Evolutionary conservation across 352 stramenopile species (phyloP).

Genomic region (Globisporangium paddicum): DNA sequence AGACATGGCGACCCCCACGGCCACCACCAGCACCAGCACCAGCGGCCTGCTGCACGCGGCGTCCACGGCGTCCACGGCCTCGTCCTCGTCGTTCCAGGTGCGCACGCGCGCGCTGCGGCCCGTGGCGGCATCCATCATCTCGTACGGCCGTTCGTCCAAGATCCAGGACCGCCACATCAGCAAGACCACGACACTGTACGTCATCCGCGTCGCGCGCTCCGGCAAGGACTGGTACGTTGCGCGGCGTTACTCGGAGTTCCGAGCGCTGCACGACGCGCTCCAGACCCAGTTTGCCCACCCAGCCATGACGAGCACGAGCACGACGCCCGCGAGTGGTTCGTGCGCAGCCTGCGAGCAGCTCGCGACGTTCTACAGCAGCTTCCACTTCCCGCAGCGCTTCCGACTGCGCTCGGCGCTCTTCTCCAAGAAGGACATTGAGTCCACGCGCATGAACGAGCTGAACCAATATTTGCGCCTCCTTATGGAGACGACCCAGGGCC

Average conservation of each 20-base stretch:
- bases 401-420: conserved; percentile 43
- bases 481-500: conserved; percentile 57
- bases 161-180: conserved; percentile 21
- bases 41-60: conserved; percentile 2
- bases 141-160: conserved; percentile 61
- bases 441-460: conserved; percentile 51
- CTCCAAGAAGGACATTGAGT: conserved; percentile 51
- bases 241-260: conserved; percentile 75
- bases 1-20: background rate
- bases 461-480: conserved; percentile 61
- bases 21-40: background rate
- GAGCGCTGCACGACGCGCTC: conserved; percentile 41
- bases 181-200: conserved; percentile 60
- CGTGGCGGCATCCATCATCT: conserved; percentile 57
- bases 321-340: background rate
- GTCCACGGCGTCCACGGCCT: conserved; percentile 13
- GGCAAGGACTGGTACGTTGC: conserved; percentile 66
- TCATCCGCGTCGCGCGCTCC: conserved; percentile 55
- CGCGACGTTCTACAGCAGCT: conserved; percentile 26
- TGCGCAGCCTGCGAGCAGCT: conserved; percentile 54
- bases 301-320: conserved; percentile 7
- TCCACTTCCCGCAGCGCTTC: conserved; percentile 56
- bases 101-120: conserved; percentile 49
- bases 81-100: conserved; percentile 21
- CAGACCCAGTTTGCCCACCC: conserved; percentile 20